A percentile compares a stretch with the other conserved stretches of the same genome.
Evolutionary conservation across 1,284 basidiomycete species (phyloP).

Genomic region (Puccinia coronata): DNA sequence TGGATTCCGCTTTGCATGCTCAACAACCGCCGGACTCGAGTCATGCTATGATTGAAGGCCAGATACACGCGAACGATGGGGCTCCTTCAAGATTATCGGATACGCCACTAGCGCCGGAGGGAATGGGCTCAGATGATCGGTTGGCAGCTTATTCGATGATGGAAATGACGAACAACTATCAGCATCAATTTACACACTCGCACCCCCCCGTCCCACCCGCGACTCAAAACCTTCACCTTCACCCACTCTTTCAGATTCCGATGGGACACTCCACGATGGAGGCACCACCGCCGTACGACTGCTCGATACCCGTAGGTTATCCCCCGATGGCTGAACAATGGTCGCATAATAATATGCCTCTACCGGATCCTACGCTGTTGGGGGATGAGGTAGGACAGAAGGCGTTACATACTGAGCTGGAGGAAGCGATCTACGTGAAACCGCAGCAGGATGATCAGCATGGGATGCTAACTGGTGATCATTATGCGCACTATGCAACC

Average conservation of each 20-base stretch:
- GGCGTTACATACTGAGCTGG: constrained; percentile 14
- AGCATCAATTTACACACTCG: constrained; percentile 1
- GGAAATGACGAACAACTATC: constrained; percentile 34
- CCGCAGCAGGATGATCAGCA: not conserved
- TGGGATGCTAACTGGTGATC: not conserved
- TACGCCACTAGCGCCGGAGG: not conserved
- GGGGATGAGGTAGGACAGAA: not conserved
- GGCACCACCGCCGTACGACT: constrained; percentile 16
- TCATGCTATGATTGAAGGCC: not conserved
- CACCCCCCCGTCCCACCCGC: constrained; percentile 12
- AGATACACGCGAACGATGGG: not conserved
- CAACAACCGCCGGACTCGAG: constrained; percentile 5
- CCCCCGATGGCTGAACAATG: constrained; percentile 4
- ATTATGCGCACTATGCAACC: not conserved
- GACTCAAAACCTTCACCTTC: constrained; percentile 17
- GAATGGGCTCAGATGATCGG: constrained; percentile 27
- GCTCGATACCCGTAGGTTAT: not conserved
- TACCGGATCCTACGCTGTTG: not conserved
- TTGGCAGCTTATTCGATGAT: constrained; percentile 46
- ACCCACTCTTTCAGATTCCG: constrained; percentile 44
- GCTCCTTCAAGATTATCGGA: not conserved
- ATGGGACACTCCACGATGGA: constrained; percentile 3
- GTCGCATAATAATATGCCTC: constrained; percentile 4
- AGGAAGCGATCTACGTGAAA: constrained; percentile 32
- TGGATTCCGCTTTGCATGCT: not conserved